Evolutionary conservation across 2,329 filamentous ascomycete genomes (phyloP), one percentile per base, ranked within the genome.

Genomic region (Penicillium expansum): DNA sequence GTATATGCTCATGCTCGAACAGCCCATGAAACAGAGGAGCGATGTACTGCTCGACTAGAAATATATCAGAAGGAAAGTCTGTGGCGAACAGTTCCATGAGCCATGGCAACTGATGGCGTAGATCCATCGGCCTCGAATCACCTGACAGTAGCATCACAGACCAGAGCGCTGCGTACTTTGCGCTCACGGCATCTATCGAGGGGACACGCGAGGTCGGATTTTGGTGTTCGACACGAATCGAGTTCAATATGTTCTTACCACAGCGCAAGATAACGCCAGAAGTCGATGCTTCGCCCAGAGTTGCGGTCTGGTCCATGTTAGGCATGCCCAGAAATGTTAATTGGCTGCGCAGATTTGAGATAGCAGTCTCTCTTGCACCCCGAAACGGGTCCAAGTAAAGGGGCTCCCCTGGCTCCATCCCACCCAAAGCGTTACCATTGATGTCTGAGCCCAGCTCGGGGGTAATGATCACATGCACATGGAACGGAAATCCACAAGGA

Each of bases 321-420:
- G 74, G 68, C 18, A 71, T 76, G 11, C 81, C 80, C 63, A 84
- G 70, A 24, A 82, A 78, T 39, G 80, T 77, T n/a, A 93, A 76
- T 60, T 86, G 80, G 27, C 75, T 75, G 57, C 83, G 80, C 37
- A 97, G 77, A 48, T 83, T 78, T 1, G 78, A 75, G 13, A 84
- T 71, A 0, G 82, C 78, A 0, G 92, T 83, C 72, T 96, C 91
- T 14, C 83, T 75, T 33, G 86, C 82, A 3, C 83, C 86, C 29
- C 85, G 83, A 72, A 90, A 96, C 0, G 92, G 92, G 67, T 96
- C 91, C 62, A 97, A 80, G 69, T 91, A 95, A 84, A 96, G 93
- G 45, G 80, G 78, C 57, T 82, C 79, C 8, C 72, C 72, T 22
- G 41, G 55, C 14, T 54, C 52, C 29, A 56, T 48, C 20, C 38